Base-by-base conservation (phyloP, 768 basidiomycete species). In the Tricholoma hemisulphureum region DNA sequence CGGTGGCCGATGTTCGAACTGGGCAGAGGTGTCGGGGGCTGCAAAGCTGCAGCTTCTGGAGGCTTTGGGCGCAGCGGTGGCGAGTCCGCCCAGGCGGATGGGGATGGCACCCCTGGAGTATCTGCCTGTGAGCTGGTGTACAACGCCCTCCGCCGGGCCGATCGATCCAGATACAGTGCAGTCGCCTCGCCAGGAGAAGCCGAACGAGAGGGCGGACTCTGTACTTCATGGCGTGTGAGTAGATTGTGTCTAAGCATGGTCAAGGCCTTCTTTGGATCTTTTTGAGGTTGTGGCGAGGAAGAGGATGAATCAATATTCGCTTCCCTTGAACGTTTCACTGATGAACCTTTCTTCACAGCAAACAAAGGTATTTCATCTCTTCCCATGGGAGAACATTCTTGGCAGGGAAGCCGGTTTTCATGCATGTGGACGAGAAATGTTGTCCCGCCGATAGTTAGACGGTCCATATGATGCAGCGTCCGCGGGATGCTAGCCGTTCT, bases 371-470 rank as follows among this genome's bases (percentile, higher is more conserved):
- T 83, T 61, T 87, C 82, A 62, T 81, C 77, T 39, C 74, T 69
- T 28, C 67, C 76, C n/a, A 70, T 73, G 18, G 79, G 75, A 3
- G 82, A 77, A 65, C 91, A 93, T 6, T 79, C 79, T 31, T 72
- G 69, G 67, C 91, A 93, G 2, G 88, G 84, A n/a, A 77, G 70
- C 26, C 75, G 75, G 56, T 82, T 77, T 34, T 75, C 73, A 69
- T 93, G 91, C 56, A 90, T 80, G 66, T 93, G 91, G 28, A 87
- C 78, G 34, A 79, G 63, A 67, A 93, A 89, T 3, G 81, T 82
- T 6, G 91, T 91, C 60, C 81, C 82, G 21, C 91, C 91, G 56
- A 93, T 73, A 32, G 81, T 82, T 54, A 93, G 67, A 34, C 67
- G 71, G 69, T 93, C 91, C 56, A 84, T 72, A 71, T 93, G 89